These are phyloP conservation scores for Coniosporium tulheliwenetii DNA, from an alignment of 2,329 filamentous ascomycete genomes.

Conservation along the genomic window DNA sequence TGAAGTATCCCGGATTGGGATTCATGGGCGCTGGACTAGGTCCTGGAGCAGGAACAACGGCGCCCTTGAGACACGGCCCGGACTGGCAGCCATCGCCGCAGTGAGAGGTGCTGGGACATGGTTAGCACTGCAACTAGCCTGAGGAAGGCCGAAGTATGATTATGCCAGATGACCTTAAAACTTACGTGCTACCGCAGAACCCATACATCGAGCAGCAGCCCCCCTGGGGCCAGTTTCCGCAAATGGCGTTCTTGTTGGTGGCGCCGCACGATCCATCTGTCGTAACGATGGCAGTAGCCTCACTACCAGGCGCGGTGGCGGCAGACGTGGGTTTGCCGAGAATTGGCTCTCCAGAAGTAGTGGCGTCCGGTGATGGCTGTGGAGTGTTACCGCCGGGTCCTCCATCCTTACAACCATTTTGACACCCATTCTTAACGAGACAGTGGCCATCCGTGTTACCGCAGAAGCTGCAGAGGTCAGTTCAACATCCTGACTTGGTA, in stretches of 20 bases:
- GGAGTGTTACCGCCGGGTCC: too few species aligned
- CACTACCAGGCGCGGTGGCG: too few species aligned
- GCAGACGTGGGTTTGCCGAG: too few species aligned
- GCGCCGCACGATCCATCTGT: conserved; percentile 37
- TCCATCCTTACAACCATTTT: conserved; percentile 20
- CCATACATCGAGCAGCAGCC: conserved; percentile 43
- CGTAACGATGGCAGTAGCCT: conserved; percentile 8
- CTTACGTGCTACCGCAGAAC: conserved; percentile 30
- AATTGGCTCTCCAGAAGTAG: too few species aligned
- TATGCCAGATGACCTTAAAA: neutral
- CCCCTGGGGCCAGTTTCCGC: conserved; percentile 36
- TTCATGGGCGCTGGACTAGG: conserved; percentile 30
- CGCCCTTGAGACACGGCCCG: conserved; percentile 31
- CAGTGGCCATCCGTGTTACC: conserved; percentile 20
- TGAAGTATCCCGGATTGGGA: conserved; percentile 29
- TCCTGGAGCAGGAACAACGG: conserved; percentile 22
- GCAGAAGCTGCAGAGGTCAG: conserved; percentile 14
- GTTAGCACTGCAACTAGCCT: neutral
- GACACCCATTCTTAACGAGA: conserved; percentile 16
- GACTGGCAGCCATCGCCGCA: conserved; percentile 43
- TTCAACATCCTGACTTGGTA: too few species aligned
- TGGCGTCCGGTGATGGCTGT: too few species aligned
- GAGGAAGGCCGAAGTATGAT: too few species aligned
- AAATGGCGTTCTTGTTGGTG: conserved; percentile 31
- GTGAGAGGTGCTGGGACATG: conserved; percentile 23